Base-by-base conservation (phyloP, 2,329 filamentous ascomycete genomes). In the Blumeriella jaapii region DNA sequence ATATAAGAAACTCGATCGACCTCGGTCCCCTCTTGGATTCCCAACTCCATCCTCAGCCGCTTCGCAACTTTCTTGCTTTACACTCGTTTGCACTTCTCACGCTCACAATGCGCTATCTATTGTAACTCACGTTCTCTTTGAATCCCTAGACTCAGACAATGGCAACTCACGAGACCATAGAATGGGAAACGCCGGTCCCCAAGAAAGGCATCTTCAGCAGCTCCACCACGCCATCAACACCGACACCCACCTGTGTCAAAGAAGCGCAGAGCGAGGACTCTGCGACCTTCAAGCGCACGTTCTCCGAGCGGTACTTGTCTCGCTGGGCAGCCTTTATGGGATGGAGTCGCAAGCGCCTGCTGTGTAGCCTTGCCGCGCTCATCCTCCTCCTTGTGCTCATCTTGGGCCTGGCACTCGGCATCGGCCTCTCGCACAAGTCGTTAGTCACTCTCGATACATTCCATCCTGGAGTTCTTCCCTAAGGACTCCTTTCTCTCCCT, bases 371-470 rank as follows among this genome's bases (percentile, higher is more conserved):
- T 7, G 40, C 36, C 4, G 39, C 36, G 11, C 10, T 52, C 11
- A 14, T 45, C 8, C 15, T 53, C 15, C 31, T 59, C 5, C 42
- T 59, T n/a, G 46, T 42, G 2, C 36, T 60, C 18, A 51, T 56
- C 4, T 50, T 60, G 25, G 57, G 55, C 4, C 40, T 61, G 18
- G 51, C 53, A 9, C 53, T 55, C 22, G 57, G 58, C 5, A 38
- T 60, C 13, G 52, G 51, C 11, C 40, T 42, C 15, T 36, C 27
- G 25, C 41, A 45, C 34, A 42, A 44, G 30, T 41, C 32, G 46
- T 47, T 31, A 29, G 41, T 47, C 29, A 39, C 38, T 42, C 36
- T 45, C 12, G 35, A 42, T 41, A 42, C 38, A 15, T 42, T 41
- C 23, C 39, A 38, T 34, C 40, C 39, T 17, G 39, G 33, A 23